Evolutionary conservation across 257 asterid species (phyloP).

Genomic region (Perilla frutescens): DNA sequence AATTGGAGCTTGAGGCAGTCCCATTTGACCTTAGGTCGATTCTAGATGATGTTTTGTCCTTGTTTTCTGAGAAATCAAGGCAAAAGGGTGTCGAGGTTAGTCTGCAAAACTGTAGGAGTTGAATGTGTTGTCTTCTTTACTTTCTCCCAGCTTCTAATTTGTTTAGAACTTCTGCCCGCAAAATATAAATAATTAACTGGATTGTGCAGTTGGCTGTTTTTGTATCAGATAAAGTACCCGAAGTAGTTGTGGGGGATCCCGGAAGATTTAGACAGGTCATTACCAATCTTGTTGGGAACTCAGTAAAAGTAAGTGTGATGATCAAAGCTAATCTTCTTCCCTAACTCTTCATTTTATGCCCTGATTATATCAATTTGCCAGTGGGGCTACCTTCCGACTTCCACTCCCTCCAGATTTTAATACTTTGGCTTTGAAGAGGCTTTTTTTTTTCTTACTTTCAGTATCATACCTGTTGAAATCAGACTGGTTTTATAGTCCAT

Average conservation of each 20-base stretch:
- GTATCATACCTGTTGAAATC: background rate
- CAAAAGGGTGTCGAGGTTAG: slow-evolving; percentile 86
- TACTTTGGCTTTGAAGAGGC: background rate
- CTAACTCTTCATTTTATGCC: slow-evolving; percentile 1
- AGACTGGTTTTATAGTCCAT: background rate
- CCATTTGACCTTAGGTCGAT: slow-evolving; percentile 75
- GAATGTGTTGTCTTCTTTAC: background rate
- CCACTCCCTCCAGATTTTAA: background rate
- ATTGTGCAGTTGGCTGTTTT: slow-evolving; percentile 79
- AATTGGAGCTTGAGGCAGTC: slow-evolving; percentile 85
- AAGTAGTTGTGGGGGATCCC: slow-evolving; percentile 84
- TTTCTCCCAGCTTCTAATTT: slow-evolving; percentile 18
- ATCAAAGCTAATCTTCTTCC: slow-evolving; percentile 3
- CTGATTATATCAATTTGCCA: background rate
- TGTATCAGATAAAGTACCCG: slow-evolving; percentile 92
- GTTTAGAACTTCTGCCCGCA: slow-evolving; percentile 9
- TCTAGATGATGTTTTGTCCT: slow-evolving; percentile 82
- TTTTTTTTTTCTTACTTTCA: background rate
- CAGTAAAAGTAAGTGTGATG: slow-evolving; percentile 78
- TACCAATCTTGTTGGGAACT: slow-evolving; percentile 91
- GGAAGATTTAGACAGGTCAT: slow-evolving; percentile 96
- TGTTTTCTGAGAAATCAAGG: slow-evolving; percentile 89
- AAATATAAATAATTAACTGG: slow-evolving; percentile 40
- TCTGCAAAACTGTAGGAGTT: slow-evolving; percentile 7
- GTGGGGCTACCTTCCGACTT: background rate